Conservation (phyloP, 805 yeast species). For the Kazachstania kunashirensis region DNA sequence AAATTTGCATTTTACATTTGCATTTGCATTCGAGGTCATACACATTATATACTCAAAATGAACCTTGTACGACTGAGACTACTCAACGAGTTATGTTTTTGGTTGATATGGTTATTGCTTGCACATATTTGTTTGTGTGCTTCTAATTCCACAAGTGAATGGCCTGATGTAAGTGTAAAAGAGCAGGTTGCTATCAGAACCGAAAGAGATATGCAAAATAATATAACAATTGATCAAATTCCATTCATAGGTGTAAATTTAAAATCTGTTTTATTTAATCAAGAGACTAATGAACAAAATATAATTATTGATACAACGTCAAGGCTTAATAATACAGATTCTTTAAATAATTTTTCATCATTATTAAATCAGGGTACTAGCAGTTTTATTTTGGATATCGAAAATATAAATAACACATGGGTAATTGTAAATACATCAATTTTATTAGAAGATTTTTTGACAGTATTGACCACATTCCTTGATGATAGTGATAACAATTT, state of each 20-base stretch:
- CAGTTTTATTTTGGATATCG: slow-evolving; percentile 43
- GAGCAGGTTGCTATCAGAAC: slow-evolving; percentile 33
- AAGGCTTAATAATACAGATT: slow-evolving; percentile 8
- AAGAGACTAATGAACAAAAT: slow-evolving; percentile 24
- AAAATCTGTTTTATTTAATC: slow-evolving; percentile 24
- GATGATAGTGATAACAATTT: slow-evolving; percentile 37
- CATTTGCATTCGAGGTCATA: no score
- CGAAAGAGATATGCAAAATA: slow-evolving; percentile 39
- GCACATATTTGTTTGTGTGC: no score
- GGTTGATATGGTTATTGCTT: no score
- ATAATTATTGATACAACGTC: slow-evolving; percentile 8
- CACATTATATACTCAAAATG: no score
- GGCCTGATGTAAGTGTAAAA: slow-evolving; percentile 28
- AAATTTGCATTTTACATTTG: no score
- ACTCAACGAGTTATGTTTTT: no score
- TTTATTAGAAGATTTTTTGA: slow-evolving; percentile 21
- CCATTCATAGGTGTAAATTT: slow-evolving; percentile 35
- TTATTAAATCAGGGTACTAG: slow-evolving; percentile 39
- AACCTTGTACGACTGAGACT: no score
- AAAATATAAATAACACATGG: slow-evolving; percentile 40
- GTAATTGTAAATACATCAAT: slow-evolving; percentile 14
- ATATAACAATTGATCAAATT: slow-evolving; percentile 33
- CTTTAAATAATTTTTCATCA: slow-evolving; percentile 23
- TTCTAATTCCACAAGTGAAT: slow-evolving; percentile 7
- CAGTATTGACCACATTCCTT: slow-evolving; percentile 29